phyloP scores from a whole-genome alignment of 305 asterid species.

The Plantago lanceolata region DNA sequence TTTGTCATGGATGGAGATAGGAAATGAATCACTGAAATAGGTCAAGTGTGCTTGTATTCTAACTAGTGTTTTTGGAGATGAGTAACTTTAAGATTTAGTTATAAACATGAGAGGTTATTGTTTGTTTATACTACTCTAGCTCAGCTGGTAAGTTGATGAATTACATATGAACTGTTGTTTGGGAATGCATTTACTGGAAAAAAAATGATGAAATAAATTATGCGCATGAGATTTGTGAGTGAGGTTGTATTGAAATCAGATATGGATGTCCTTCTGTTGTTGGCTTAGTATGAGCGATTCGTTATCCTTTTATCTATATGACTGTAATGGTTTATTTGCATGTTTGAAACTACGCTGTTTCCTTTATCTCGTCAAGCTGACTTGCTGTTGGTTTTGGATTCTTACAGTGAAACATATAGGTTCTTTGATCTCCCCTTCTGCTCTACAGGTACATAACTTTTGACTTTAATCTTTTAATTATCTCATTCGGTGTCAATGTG shows the following conservation, averaged over 20 bases:
- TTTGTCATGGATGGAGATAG: background rate
- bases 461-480: background rate
- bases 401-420: conserved; percentile 64
- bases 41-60: background rate
- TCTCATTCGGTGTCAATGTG: background rate
- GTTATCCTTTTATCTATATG: background rate
- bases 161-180: background rate
- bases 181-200: background rate
- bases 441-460: conserved; percentile 39
- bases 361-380: conserved; percentile 3
- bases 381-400: conserved; percentile 17
- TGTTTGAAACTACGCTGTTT: background rate
- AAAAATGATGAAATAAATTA: no score
- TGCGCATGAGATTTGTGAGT: no score
- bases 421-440: conserved; percentile 86
- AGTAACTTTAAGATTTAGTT: no score
- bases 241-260: no score
- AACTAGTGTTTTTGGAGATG: background rate
- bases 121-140: no score
- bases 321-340: background rate
- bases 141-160: background rate
- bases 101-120: no score
- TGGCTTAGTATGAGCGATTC: background rate
- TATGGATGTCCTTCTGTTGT: no score
- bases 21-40: background rate